phyloP scores from a whole-genome alignment of 805 yeast genomes.

The Nakazawaea holstii region DNA sequence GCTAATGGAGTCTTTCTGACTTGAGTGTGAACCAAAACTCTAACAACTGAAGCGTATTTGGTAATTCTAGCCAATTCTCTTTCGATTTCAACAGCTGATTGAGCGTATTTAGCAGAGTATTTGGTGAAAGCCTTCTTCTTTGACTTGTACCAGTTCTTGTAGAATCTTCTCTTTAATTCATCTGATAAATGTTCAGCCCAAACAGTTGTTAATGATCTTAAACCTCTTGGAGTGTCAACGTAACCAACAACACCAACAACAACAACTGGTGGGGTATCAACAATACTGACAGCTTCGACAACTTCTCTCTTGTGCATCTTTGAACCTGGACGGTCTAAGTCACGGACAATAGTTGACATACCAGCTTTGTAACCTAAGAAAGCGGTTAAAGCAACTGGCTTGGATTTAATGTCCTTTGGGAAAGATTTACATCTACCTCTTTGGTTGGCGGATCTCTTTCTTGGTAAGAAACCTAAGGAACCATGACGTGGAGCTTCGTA shows the following conservation, averaged over 20 bases:
- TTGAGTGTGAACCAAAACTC: constrained; percentile 99
- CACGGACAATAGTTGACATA: constrained; percentile 99
- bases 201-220: constrained; percentile 98
- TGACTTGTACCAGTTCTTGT: constrained; percentile 99
- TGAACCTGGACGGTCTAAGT: constrained; percentile 99
- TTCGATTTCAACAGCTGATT: constrained; percentile 81
- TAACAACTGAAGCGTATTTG: constrained; percentile 97
- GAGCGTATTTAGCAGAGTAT: constrained; percentile 97
- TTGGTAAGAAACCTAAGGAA: constrained; percentile 99
- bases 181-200: constrained; percentile 99
- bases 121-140: constrained; percentile 99
- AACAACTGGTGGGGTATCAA: constrained; percentile 98
- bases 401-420: constrained; percentile 97
- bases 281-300: constrained; percentile 98
- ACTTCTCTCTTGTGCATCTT: constrained; percentile 99
- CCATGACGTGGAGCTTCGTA: constrained; percentile 99
- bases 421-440: constrained; percentile 99
- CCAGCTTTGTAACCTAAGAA: constrained; percentile 99
- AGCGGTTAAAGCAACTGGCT: constrained; percentile 98
- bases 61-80: constrained; percentile 97
- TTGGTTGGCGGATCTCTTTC: constrained; percentile 98
- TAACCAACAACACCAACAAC: constrained; percentile 99
- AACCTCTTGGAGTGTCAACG: constrained; percentile 99
- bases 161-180: constrained; percentile 99
- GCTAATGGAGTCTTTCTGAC: constrained; percentile 97